Base-by-base conservation (phyloP, 805 yeast species). In the Wickerhamiella sergipiensis region DNA sequence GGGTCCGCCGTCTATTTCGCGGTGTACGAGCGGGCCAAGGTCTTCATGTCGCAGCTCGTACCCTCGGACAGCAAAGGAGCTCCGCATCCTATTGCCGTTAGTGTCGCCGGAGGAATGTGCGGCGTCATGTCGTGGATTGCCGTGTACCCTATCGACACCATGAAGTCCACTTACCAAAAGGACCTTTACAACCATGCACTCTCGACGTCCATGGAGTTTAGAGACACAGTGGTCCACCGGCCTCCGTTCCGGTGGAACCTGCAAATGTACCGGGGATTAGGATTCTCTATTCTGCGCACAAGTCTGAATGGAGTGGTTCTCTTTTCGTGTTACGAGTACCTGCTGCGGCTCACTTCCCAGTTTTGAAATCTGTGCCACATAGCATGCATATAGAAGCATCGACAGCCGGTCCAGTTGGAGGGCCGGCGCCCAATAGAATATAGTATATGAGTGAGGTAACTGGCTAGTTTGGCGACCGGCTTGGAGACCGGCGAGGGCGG, bases 141-240 rank as follows among this genome's bases (percentile, higher is more conserved):
- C 0, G 80, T 85, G 3, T 87, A 83, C 67, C 94, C 95, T 3
- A 62, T 86, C 10, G 95, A 86, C 64, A 86, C 95, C 0, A 71
- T 83, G 52, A 86, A 87, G 62, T 78, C 89, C 1, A 72, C 81
- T 52, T 74, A 78, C 44, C 95, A 86, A 61, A 76, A 83, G 52
- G 90, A 85, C 58, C 71, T 83, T 4, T 83, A 85, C 23, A 71
- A 81, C 29, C 79, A 81, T 55, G 78, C 83, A n/a, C 67, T 83
- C 59, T 70, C 74, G 52, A 75, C 82, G 38, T 59, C 73, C 46
- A 64, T 69, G 39, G 72, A 75, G 58, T 46, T 59, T 53, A 47
- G 57, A 69, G 42, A 73, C 73, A 9, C 58, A 62, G 23, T 55
- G 51, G 48, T 55, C 54, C 8, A 68, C 71, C 53, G 59, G 64